These are phyloP conservation scores for Penicillium riverlandense DNA, from an alignment of 495 filamentous ascomycete genomes.

Conservation along the genomic window DNA sequence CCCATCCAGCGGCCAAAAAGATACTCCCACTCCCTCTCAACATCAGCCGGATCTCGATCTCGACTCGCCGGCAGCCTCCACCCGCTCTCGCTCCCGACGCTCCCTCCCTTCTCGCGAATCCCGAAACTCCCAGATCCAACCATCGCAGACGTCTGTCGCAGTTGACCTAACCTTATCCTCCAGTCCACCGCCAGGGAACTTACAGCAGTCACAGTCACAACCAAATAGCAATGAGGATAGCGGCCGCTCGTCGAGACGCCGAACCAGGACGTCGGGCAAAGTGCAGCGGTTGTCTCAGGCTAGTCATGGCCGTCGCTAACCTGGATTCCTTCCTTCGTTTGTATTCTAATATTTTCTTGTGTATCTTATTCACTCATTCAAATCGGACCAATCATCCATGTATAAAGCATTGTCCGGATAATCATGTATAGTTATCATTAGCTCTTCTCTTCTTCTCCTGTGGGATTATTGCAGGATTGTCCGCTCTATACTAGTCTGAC, in stretches of 20 bases:
- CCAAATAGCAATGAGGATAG: slow-evolving; percentile 28
- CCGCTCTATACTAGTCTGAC: slow-evolving; percentile 1
- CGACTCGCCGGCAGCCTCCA: slow-evolving; percentile 8
- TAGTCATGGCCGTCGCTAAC: slow-evolving; percentile 13
- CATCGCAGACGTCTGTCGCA: slow-evolving; percentile 22
- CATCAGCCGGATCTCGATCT: neutral
- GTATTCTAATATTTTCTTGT: too few relatives aligned
- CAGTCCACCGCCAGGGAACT: slow-evolving; percentile 15
- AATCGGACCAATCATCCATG: too few relatives aligned
- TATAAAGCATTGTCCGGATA: too few relatives aligned
- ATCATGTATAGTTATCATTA: too few relatives aligned
- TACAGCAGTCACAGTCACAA: neutral
- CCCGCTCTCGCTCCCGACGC: slow-evolving; percentile 6
- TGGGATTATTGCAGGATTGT: too few relatives aligned
- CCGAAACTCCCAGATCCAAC: slow-evolving; percentile 2
- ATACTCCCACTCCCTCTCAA: slow-evolving; percentile 2
- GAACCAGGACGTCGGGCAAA: slow-evolving; percentile 11
- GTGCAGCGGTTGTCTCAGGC: slow-evolving; percentile 14
- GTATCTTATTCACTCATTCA: too few relatives aligned
- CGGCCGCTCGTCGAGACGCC: slow-evolving; percentile 4
- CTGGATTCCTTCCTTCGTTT: too few relatives aligned
- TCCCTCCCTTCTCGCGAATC: neutral
- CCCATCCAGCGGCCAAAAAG: slow-evolving; percentile 8
- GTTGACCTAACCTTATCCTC: slow-evolving; percentile 37
- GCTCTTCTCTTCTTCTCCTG: too few relatives aligned